Percentiles rank a stretch among this genome's conserved stretches.
Evolutionary conservation across 805 yeast species (phyloP).

Genomic region (Hanseniaspora guilliermondii): DNA sequence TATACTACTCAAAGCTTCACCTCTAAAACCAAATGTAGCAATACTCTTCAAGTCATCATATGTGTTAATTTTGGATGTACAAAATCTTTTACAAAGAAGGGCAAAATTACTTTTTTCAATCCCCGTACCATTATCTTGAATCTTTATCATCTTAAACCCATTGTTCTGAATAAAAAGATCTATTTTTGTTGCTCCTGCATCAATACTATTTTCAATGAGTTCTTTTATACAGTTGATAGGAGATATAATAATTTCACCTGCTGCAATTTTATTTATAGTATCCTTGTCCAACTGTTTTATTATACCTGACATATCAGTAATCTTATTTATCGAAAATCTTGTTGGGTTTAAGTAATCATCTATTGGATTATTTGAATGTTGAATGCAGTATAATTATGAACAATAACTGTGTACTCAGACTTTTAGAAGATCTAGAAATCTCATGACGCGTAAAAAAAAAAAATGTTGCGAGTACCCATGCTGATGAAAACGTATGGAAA

Average conservation of each 20-base stretch:
- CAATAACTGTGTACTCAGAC: no score
- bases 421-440: no score
- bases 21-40: conserved; percentile 84
- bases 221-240: conserved; percentile 94
- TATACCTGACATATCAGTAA: background rate
- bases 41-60: conserved; percentile 67
- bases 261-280: conserved; percentile 86
- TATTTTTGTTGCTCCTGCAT: conserved; percentile 62
- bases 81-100: conserved; percentile 78
- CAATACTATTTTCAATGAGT: conserved; percentile 81
- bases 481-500: background rate
- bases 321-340: background rate
- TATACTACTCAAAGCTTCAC: conserved; percentile 91
- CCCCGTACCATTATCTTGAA: conserved; percentile 83
- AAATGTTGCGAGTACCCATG: no score
- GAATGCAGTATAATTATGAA: no score
- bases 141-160: conserved; percentile 73
- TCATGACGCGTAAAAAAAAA: no score
- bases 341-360: background rate
- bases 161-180: conserved; percentile 85
- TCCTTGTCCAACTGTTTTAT: conserved; percentile 43
- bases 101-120: conserved; percentile 60
- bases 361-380: background rate
- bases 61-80: conserved; percentile 68
- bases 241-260: conserved; percentile 89